Evolutionary conservation across 352 stramenopile genomes (phyloP).

Genomic region (Phytophthora europaea): DNA sequence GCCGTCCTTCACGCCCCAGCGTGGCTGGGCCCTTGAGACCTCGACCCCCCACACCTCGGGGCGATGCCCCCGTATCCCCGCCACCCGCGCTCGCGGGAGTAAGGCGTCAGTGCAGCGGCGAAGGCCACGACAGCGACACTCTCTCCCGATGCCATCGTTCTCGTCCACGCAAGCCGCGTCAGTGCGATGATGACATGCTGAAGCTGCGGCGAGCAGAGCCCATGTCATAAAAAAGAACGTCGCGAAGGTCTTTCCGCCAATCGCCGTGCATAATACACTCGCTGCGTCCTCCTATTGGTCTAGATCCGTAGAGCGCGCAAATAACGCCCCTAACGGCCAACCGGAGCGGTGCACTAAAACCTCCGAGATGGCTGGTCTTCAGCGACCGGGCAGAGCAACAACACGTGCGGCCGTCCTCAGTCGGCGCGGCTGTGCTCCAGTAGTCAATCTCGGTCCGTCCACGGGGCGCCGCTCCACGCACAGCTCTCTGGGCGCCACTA

Average conservation of each 20-base stretch:
- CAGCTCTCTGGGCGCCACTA: conserved; percentile 20
- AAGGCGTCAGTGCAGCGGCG: conserved; percentile 7
- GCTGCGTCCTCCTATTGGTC: background rate
- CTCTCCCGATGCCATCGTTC: background rate
- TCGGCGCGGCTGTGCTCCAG: background rate
- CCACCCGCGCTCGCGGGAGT: background rate
- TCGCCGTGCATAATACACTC: background rate
- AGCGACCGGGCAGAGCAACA: conserved; percentile 10
- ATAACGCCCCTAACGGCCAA: conserved; percentile 31
- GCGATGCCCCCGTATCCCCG: background rate
- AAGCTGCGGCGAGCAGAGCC: background rate
- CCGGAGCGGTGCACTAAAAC: background rate
- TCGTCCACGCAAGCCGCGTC: conserved; percentile 14
- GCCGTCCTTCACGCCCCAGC: background rate
- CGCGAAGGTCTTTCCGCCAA: background rate
- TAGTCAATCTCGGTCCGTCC: conserved; percentile 18
- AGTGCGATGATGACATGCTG: conserved; percentile 35
- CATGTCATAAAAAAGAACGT: conserved; percentile 1
- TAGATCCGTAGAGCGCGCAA: no score
- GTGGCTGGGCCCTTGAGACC: background rate
- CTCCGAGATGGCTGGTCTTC: conserved; percentile 23
- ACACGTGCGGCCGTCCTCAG: conserved; percentile 1
- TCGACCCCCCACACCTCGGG: no score
- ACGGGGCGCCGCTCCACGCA: background rate
- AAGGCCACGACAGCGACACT: conserved; percentile 8